A percentile compares a stretch with the other conserved stretches of the same genome.
phyloP scores from a whole-genome alignment of 73 alveolate species.

The Paraurostyla sp. region DNA sequence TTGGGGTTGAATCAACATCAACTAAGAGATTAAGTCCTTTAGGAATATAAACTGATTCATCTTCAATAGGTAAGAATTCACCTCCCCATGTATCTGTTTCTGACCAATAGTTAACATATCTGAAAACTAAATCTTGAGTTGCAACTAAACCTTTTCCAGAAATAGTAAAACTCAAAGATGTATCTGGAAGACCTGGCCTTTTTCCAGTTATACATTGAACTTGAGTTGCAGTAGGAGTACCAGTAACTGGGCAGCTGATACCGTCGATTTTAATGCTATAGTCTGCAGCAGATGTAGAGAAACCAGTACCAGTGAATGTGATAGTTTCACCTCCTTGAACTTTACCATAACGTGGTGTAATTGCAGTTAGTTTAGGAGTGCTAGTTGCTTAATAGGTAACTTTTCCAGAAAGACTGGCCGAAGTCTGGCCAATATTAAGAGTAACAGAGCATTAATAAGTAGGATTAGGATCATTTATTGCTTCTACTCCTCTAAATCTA shows the following conservation, averaged over 20 bases:
- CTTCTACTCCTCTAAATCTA: slow-evolving; percentile 55
- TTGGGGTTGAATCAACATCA: slow-evolving; percentile 70
- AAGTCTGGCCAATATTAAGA: background rate
- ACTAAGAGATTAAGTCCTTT: slow-evolving; percentile 75
- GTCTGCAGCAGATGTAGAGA: slow-evolving; percentile 58
- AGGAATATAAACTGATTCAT: slow-evolving; percentile 78
- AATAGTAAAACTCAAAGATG: slow-evolving; percentile 34
- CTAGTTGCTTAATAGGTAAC: slow-evolving; percentile 63
- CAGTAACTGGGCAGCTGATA: slow-evolving; percentile 60
- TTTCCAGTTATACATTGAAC: slow-evolving; percentile 72
- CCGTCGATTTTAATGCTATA: slow-evolving; percentile 76
- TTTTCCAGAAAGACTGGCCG: background rate
- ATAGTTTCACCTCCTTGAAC: slow-evolving; percentile 69
- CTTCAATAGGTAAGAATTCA: slow-evolving; percentile 80
- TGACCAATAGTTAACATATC: slow-evolving; percentile 78
- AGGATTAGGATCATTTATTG: background rate
- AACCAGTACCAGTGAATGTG: slow-evolving; percentile 68
- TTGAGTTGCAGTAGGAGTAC: slow-evolving; percentile 45
- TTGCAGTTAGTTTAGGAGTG: slow-evolving; percentile 60
- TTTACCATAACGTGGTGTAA: slow-evolving; percentile 66
- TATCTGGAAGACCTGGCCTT: slow-evolving; percentile 56
- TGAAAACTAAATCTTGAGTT: slow-evolving; percentile 62
- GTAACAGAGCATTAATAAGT: slow-evolving; percentile 6
- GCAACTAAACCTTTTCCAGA: slow-evolving; percentile 66
- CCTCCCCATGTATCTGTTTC: slow-evolving; percentile 86